Evolutionary conservation across 83 land plant genomes (phyloP).

Genomic region (Thuja plicata): DNA sequence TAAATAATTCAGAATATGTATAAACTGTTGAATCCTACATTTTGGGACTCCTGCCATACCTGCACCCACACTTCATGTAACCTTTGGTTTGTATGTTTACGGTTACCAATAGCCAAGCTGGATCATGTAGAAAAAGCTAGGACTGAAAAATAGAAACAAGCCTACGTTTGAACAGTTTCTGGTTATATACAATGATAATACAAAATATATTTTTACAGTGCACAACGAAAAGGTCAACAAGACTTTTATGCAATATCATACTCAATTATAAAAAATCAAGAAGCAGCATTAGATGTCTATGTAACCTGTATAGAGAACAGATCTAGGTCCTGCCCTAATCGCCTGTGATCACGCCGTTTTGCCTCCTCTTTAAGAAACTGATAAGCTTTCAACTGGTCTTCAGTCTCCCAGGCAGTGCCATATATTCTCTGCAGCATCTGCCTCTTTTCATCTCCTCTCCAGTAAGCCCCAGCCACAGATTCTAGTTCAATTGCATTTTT

Average conservation of each 20-base stretch:
- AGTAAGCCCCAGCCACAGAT: slow-evolving; percentile 98
- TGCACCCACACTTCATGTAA: background rate
- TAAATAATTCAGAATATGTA: background rate
- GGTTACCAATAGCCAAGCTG: background rate
- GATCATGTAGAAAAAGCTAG: too few species aligned
- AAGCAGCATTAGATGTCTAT: background rate
- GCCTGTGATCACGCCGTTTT: slow-evolving; percentile 93
- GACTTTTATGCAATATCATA: background rate
- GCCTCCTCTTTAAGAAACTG: slow-evolving; percentile 92
- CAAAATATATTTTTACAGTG: background rate
- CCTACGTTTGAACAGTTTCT: background rate
- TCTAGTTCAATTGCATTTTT: slow-evolving; percentile 90
- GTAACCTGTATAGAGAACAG: slow-evolving; percentile 90
- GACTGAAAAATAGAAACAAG: background rate
- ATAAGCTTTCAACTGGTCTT: slow-evolving; percentile 91
- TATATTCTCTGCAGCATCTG: slow-evolving; percentile 96
- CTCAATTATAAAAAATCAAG: background rate
- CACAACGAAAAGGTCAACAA: background rate
- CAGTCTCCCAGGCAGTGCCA: slow-evolving; percentile 98
- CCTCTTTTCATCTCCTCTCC: slow-evolving; percentile 96
- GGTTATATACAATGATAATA: background rate
- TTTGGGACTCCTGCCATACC: background rate
- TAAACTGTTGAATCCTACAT: background rate
- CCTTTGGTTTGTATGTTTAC: too few species aligned
- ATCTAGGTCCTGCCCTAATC: slow-evolving; percentile 96